Conservation (phyloP, 768 basidiomycete species). For the Auriscalpium orientale region DNA sequence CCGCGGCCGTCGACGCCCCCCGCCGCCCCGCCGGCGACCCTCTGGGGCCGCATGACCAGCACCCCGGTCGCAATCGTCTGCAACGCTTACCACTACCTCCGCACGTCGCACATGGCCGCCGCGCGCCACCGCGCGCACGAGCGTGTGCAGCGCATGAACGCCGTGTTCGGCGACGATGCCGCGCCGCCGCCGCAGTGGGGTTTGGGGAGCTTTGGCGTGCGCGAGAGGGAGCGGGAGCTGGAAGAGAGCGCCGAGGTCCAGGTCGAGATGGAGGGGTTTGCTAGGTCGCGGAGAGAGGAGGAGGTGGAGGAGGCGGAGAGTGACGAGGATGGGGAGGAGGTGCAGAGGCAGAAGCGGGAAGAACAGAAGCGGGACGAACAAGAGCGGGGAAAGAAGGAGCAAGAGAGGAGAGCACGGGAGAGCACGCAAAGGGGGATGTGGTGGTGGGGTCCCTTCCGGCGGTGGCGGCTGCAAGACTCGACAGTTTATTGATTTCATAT, state of each 20-base stretch:
- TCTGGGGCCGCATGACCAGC: slow-evolving; percentile 9
- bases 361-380: background rate
- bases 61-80: slow-evolving; percentile 28
- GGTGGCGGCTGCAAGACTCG: slow-evolving; percentile 72
- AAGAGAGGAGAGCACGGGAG: slow-evolving; percentile 17
- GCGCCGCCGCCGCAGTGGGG: slow-evolving; percentile 43
- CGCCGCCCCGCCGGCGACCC: background rate
- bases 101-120: slow-evolving; percentile 65
- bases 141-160: slow-evolving; percentile 56
- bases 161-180: slow-evolving; percentile 39
- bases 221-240: slow-evolving; percentile 24
- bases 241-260: slow-evolving; percentile 23
- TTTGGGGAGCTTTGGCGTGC: slow-evolving; percentile 60
- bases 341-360: slow-evolving; percentile 11
- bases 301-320: slow-evolving; percentile 9
- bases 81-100: slow-evolving; percentile 51
- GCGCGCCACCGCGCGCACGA: slow-evolving; percentile 66
- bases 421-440: slow-evolving; percentile 41
- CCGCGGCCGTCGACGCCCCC: background rate
- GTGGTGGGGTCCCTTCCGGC: slow-evolving; percentile 76
- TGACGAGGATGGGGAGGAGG: background rate
- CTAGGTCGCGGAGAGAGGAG: slow-evolving; percentile 9
- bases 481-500: slow-evolving; percentile 45
- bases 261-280: slow-evolving; percentile 9
- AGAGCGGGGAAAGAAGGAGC: slow-evolving; percentile 12